Conservation (phyloP, 768 basidiomycete species). For the Daedaleopsis nitida region DNA sequence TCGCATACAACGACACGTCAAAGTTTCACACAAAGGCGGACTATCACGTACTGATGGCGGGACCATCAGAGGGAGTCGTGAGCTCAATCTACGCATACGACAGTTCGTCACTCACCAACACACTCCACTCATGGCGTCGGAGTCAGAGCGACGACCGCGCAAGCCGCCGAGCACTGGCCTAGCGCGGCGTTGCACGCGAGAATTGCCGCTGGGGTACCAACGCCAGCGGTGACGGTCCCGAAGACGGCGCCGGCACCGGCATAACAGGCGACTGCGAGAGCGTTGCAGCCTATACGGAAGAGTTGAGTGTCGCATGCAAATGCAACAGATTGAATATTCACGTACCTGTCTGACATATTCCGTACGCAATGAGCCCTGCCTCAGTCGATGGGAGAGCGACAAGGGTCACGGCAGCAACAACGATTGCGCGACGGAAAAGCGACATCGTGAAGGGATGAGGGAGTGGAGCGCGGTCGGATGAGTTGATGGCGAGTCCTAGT, state of each 20-base stretch:
- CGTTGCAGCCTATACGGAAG: constrained; percentile 8
- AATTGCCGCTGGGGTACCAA: constrained; percentile 38
- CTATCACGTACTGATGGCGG: too few species aligned
- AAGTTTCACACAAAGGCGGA: too few species aligned
- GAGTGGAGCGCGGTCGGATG: neutral
- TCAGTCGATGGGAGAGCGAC: constrained; percentile 6
- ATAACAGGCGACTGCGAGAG: constrained; percentile 10
- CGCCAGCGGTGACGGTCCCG: constrained; percentile 42
- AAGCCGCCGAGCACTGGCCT: constrained; percentile 43
- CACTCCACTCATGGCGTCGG: constrained; percentile 36
- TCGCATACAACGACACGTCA: too few species aligned
- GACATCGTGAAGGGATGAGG: neutral
- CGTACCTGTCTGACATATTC: constrained; percentile 44
- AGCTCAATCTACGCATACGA: too few species aligned
- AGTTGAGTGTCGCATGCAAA: neutral
- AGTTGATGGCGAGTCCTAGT: neutral
- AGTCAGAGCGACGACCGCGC: constrained; percentile 38
- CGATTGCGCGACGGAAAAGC: neutral
- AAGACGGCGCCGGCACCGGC: constrained; percentile 32
- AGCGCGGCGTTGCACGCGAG: constrained; percentile 46
- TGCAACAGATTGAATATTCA: neutral
- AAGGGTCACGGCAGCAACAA: neutral
- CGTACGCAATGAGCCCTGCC: constrained; percentile 42
- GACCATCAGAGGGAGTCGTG: too few species aligned
- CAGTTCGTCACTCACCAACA: neutral